Percentiles rank a stretch among this genome's conserved stretches.
phyloP scores from a whole-genome alignment of 192 early-diverging fungal species.

The Coemansia reversa region DNA sequence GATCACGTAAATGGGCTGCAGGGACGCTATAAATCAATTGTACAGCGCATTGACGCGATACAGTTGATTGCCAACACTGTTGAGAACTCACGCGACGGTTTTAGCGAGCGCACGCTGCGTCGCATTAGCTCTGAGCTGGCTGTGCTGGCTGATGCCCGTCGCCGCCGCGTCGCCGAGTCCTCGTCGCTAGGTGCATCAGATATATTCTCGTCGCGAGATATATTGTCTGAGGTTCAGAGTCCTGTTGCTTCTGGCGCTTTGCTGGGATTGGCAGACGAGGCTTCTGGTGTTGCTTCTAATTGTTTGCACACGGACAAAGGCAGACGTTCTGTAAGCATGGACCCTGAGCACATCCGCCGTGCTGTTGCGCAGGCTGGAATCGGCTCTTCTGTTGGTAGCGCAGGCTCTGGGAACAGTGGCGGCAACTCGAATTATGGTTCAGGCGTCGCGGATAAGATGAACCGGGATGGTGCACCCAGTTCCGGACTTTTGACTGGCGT shows the following conservation, averaged over 20 bases:
- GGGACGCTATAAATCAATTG: conserved; percentile 22
- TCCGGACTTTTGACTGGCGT: background rate
- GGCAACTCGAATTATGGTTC: no score
- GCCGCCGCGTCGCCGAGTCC: conserved; percentile 20
- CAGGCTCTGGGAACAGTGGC: no score
- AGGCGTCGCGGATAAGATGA: no score
- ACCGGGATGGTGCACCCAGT: no score
- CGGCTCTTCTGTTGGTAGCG: background rate
- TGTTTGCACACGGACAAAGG: background rate
- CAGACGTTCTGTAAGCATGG: conserved; percentile 22
- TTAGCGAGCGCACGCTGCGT: conserved; percentile 27
- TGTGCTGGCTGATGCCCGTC: conserved; percentile 25
- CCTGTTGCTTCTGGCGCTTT: background rate
- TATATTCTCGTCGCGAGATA: background rate
- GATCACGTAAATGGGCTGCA: conserved; percentile 1
- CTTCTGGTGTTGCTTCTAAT: background rate
- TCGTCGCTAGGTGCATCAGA: conserved; percentile 1
- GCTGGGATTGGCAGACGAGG: background rate
- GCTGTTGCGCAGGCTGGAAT: no score
- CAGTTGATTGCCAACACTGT: conserved; percentile 43
- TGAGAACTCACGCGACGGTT: conserved; percentile 41
- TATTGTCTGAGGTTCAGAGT: no score
- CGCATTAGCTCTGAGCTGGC: conserved; percentile 42
- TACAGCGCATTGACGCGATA: conserved; percentile 33
- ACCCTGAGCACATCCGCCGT: conserved; percentile 12